Evolutionary conservation across 768 basidiomycete genomes (phyloP), one percentile per base, ranked within the genome.

Genomic region (Boletus rubropictus): DNA sequence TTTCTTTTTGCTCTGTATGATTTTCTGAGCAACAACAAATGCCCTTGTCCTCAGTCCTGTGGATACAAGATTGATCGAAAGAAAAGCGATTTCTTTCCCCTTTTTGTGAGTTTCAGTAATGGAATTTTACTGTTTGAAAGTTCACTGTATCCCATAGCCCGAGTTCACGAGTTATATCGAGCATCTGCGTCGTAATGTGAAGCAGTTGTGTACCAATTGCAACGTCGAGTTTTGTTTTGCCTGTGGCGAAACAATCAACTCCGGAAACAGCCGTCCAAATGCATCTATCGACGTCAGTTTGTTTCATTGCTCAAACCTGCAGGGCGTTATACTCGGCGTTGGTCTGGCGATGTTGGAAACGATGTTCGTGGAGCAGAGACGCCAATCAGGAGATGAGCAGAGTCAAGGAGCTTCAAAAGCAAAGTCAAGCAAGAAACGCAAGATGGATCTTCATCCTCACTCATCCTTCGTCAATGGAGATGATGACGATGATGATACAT

Each of bases 271-370:
- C 40, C 73, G 69, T 41, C 65, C 66, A 59, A 72, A 62, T 69
- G 67, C 69, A 29, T 62, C 72, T 29, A 63, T 71, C 8, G 77
- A 80, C 37, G 77, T 79, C 45, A 74, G 76, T 11, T 68, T 95
- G 48, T 89, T 94, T 61, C 93, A 96, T 67, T 96, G 93, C 65
- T 77, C 89, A 6, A 87, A 89, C 59, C 63, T 95, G 29, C 87
- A 96, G 68, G 94, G 93, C 32, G 80, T 89, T 12, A 82, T 96
- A 53, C 72, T 97, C 5, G 94, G 93, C n/a, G 76, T 95, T 32
- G 93, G 94, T 8, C 76, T 95, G 36, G 80, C 80, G 29, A 90
- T 90, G 81, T 75, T 95, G 35, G 90, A 95, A 64, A 74, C 80
- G 44, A 66, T 76, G 29, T 94, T 84, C 60, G 64, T 73, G 29